Evolutionary conservation across 2,329 filamentous ascomycete genomes (phyloP).

Genomic region (Calonectria hongkongensis): DNA sequence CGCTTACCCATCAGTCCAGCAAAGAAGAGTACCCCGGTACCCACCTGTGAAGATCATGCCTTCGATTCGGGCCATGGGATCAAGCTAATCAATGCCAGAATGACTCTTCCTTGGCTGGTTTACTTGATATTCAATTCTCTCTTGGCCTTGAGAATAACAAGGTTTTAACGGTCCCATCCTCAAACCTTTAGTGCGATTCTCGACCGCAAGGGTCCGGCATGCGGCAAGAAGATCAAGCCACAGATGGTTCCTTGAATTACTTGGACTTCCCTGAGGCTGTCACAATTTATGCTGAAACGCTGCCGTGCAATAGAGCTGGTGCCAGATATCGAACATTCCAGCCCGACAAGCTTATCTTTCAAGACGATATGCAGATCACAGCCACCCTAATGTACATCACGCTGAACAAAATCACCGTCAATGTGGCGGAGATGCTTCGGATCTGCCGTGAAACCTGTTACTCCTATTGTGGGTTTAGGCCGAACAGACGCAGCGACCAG

Average conservation of each 20-base stretch:
- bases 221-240: conserved; percentile 49
- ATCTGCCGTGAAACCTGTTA: too few species aligned
- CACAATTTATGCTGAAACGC: conserved; percentile 6
- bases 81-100: not conserved
- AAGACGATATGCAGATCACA: not conserved
- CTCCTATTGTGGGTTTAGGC: too few species aligned
- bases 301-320: conserved; percentile 38
- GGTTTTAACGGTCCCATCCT: conserved; percentile 40
- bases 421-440: conserved; percentile 5
- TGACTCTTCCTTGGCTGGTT: conserved; percentile 17
- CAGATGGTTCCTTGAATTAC: conserved; percentile 47
- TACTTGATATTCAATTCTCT: conserved; percentile 20
- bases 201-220: conserved; percentile 61
- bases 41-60: not conserved
- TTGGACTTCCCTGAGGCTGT: not conserved
- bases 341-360: not conserved
- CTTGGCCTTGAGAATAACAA: conserved; percentile 10
- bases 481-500: too few species aligned
- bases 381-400: conserved; percentile 61
- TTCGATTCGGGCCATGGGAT: not conserved
- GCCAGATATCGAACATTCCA: conserved; percentile 40
- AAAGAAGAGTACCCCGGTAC: not conserved
- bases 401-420: conserved; percentile 57
- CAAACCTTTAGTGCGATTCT: conserved; percentile 62
- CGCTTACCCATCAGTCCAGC: not conserved